These are phyloP conservation scores for Coniochaeta sp. DNA, from an alignment of 2,329 filamentous ascomycete species.

Conservation along the genomic window DNA sequence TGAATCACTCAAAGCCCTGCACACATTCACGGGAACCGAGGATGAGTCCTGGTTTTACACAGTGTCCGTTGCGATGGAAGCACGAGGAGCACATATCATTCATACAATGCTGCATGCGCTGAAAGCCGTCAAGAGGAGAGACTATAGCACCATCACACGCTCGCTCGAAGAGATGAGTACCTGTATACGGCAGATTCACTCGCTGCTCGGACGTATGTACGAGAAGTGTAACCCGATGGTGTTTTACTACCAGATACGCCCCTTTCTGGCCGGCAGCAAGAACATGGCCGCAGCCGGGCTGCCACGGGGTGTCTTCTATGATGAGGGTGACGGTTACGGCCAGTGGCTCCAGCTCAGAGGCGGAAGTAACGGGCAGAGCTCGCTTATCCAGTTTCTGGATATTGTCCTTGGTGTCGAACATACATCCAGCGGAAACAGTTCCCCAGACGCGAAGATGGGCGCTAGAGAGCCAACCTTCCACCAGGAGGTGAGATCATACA, in stretches of 20 bases:
- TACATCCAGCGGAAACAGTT: slow-evolving; percentile 28
- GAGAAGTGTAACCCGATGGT: slow-evolving; percentile 79
- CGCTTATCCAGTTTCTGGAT: slow-evolving; percentile 89
- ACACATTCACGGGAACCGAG: slow-evolving; percentile 80
- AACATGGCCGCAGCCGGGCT: slow-evolving; percentile 84
- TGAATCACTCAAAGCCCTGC: slow-evolving; percentile 61
- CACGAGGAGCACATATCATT: slow-evolving; percentile 66
- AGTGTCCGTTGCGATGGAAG: slow-evolving; percentile 83
- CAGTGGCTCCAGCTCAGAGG: slow-evolving; percentile 75
- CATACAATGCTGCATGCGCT: slow-evolving; percentile 74
- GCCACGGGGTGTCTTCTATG: slow-evolving; percentile 77
- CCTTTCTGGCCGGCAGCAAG: slow-evolving; percentile 83
- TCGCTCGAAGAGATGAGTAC: slow-evolving; percentile 59
- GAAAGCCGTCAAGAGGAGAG: slow-evolving; percentile 52
- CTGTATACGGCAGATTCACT: slow-evolving; percentile 60
- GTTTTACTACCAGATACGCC: slow-evolving; percentile 84
- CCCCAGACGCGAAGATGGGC: slow-evolving; percentile 11
- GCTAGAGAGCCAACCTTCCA: slow-evolving; percentile 32
- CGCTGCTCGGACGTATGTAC: slow-evolving; percentile 73
- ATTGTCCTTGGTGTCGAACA: slow-evolving; percentile 80
- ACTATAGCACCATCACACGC: slow-evolving; percentile 51
- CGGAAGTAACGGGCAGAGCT: slow-evolving; percentile 89
- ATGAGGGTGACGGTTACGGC: slow-evolving; percentile 59
- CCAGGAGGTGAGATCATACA: slow-evolving; percentile 74
- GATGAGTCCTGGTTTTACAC: slow-evolving; percentile 96